These are phyloP conservation scores for Nicotiana noctiflora DNA, from an alignment of 257 asterid species.

Conservation along the genomic window DNA sequence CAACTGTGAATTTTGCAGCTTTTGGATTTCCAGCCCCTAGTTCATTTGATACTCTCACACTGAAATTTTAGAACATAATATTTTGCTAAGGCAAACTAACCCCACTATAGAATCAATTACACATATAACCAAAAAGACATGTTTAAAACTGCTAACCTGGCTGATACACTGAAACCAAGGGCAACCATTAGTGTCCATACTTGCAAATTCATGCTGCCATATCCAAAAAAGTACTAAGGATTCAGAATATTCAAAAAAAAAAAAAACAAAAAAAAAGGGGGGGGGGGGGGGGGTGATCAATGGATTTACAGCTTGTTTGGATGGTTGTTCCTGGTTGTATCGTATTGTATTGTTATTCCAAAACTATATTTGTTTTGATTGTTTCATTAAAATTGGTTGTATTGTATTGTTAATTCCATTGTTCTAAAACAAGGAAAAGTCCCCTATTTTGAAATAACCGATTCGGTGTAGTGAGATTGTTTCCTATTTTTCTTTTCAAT, in stretches of 20 bases:
- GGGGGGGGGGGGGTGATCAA: too few relatives aligned
- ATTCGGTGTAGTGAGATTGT: too few relatives aligned
- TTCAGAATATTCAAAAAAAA: background rate
- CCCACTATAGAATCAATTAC: background rate
- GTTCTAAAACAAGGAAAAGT: too few relatives aligned
- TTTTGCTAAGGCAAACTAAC: background rate
- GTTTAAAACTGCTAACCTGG: slow-evolving; percentile 19
- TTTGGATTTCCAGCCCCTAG: slow-evolving; percentile 34
- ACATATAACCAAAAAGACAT: background rate
- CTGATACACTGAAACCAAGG: slow-evolving; percentile 30
- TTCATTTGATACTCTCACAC: slow-evolving; percentile 41
- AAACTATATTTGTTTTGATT: too few relatives aligned
- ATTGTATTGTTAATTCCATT: too few relatives aligned
- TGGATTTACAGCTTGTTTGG: too few relatives aligned
- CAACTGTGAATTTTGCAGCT: slow-evolving; percentile 24
- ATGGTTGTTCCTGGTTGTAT: too few relatives aligned
- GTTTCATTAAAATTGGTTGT: too few relatives aligned
- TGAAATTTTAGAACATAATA: slow-evolving; percentile 1
- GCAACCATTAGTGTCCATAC: slow-evolving; percentile 35
- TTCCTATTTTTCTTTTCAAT: too few relatives aligned
- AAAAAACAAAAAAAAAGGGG: background rate
- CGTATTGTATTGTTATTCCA: too few relatives aligned
- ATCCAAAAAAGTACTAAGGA: background rate
- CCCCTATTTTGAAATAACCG: too few relatives aligned
- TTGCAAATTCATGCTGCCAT: slow-evolving; percentile 25